Percentiles rank a stretch among this genome's conserved stretches.
phyloP scores from a whole-genome alignment of 352 stramenopile genomes.

The Globisporangium camurandrum region DNA sequence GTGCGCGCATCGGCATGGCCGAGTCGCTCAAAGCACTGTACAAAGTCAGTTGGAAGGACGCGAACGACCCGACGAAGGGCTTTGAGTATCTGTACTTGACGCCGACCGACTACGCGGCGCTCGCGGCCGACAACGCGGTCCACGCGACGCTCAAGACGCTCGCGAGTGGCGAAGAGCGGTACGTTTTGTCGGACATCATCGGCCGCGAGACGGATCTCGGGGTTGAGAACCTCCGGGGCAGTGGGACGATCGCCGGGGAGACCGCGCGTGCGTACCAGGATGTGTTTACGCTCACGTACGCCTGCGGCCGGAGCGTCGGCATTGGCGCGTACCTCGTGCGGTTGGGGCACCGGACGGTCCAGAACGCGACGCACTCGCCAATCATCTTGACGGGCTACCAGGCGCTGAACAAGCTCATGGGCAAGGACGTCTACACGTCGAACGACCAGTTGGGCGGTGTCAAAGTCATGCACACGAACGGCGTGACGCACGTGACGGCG shows the following conservation, averaged over 20 bases:
- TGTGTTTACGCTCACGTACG: constrained; percentile 99
- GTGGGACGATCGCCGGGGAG: constrained; percentile 98
- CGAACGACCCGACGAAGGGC: constrained; percentile 93
- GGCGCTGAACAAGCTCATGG: constrained; percentile 99
- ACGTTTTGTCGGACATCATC: constrained; percentile 97
- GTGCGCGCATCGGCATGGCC: constrained; percentile 97
- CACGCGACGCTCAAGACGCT: constrained; percentile 76
- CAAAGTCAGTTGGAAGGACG: constrained; percentile 97
- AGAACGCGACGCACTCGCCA: constrained; percentile 95
- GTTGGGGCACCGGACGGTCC: constrained; percentile 98
- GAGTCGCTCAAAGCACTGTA: constrained; percentile 98
- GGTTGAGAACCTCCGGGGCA: constrained; percentile 99
- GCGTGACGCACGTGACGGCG: constrained; percentile 96
- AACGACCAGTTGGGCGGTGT: constrained; percentile 99
- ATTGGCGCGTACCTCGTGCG: constrained; percentile 99
- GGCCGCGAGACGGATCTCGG: constrained; percentile 96
- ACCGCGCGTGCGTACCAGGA: constrained; percentile 98
- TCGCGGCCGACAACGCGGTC: constrained; percentile 87
- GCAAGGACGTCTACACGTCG: constrained; percentile 98
- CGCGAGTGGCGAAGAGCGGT: constrained; percentile 77
- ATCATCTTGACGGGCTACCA: constrained; percentile 99
- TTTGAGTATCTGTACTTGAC: constrained; percentile 99
- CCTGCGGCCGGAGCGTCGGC: constrained; percentile 97
- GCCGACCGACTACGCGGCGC: constrained; percentile 90
- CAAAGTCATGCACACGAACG: constrained; percentile 99